phyloP scores from a whole-genome alignment of 257 asterid species.

The Cinchona pubescens region DNA sequence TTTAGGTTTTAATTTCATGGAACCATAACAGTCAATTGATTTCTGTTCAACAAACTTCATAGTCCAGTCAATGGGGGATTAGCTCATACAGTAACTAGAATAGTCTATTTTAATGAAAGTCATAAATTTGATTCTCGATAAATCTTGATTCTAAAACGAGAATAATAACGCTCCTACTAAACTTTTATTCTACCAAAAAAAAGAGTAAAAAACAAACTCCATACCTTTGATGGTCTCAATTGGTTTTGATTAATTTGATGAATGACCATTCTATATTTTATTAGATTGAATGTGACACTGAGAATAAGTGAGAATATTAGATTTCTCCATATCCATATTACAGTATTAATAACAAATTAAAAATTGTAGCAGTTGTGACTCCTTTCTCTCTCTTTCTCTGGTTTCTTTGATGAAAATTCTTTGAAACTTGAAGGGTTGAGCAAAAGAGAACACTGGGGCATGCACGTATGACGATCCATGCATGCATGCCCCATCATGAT shows the following conservation, averaged over 20 bases:
- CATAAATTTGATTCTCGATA: too few species aligned
- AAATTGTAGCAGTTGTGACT: slow-evolving; percentile 42
- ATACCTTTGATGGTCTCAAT: slow-evolving; percentile 28
- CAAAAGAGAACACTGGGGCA: not conserved
- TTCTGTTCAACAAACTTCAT: slow-evolving; percentile 38
- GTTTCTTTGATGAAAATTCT: slow-evolving; percentile 11
- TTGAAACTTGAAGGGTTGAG: not conserved
- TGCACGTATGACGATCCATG: slow-evolving; percentile 9
- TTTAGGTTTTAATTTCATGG: slow-evolving; percentile 33
- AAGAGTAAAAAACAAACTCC: too few species aligned
- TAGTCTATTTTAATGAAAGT: too few species aligned
- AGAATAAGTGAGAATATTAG: slow-evolving; percentile 33
- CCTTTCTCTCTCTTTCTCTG: not conserved
- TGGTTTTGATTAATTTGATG: slow-evolving; percentile 17
- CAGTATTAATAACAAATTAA: slow-evolving; percentile 20
- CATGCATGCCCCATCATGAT: not conserved
- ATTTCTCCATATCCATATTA: slow-evolving; percentile 19
- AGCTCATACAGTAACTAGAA: too few species aligned
- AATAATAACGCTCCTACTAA: too few species aligned
- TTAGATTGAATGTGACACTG: slow-evolving; percentile 38
- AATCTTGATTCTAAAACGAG: too few species aligned
- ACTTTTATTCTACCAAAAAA: too few species aligned
- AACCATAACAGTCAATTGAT: slow-evolving; percentile 25
- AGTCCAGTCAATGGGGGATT: too few species aligned
- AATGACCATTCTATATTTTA: slow-evolving; percentile 15